These are phyloP conservation scores for Pseudisothecium myosuroides DNA, from an alignment of 225 moss, liverwort and hornwort species.

Conservation along the genomic window DNA sequence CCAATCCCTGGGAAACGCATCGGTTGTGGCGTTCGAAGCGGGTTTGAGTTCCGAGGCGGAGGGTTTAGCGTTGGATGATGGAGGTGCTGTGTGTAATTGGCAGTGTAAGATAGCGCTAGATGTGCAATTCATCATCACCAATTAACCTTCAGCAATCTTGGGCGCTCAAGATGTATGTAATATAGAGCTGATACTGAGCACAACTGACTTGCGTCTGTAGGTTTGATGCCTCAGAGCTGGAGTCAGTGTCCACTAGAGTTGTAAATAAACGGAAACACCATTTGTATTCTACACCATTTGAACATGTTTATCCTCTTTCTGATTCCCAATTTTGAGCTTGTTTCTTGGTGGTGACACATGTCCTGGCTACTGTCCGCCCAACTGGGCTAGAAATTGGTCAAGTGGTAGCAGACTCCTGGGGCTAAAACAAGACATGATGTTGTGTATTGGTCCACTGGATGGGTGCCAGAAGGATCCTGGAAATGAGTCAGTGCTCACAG, in stretches of 20 bases:
- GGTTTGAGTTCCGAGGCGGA: background rate
- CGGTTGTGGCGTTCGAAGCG: background rate
- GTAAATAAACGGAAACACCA: constrained; percentile 5
- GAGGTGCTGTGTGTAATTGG: background rate
- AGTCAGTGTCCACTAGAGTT: background rate
- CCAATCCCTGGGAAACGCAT: background rate
- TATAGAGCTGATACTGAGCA: background rate
- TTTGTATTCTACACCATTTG: background rate
- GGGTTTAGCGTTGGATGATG: background rate
- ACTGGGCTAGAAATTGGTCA: background rate
- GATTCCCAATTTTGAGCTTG: background rate
- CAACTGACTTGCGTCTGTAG: background rate
- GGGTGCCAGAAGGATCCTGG: background rate
- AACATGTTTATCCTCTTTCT: background rate
- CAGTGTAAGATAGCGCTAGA: background rate
- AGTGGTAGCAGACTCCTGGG: background rate
- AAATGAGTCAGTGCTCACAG: background rate
- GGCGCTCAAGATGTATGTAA: background rate
- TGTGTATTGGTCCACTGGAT: background rate
- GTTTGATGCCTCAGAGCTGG: background rate
- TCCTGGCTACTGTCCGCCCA: background rate
- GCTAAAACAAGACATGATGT: background rate
- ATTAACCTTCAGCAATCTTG: background rate
- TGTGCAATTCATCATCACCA: background rate
- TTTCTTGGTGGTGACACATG: background rate